Evolutionary conservation across 345 rosid species (phyloP), one percentile per base, ranked within the genome.

Genomic region (Jatropha curcas): DNA sequence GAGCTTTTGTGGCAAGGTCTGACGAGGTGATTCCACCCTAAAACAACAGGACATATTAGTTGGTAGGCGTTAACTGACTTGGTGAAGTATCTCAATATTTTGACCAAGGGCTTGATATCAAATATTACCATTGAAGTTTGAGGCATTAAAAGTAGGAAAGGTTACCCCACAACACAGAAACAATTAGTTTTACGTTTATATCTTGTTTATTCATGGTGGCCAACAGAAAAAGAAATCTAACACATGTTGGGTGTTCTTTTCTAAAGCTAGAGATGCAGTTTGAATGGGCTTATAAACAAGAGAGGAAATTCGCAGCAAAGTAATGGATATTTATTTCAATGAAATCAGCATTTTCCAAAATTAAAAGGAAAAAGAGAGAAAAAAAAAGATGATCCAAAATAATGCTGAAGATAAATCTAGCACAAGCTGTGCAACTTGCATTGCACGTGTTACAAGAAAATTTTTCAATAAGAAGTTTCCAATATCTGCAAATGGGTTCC

Each of bases 11-110:
- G 48, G 97, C 98, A n/a, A 88, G 89, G 83, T 94, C 98, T 41
- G 98, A 94, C 67, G 98, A 94, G 25, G 98, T 94, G 60, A 92
- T 94, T 75, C 98, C 98, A 71, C 98, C 98, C 97, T 93, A 65
- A 37, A 83, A 48, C 71, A 81, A 74, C 33, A 71, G 73, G 39
- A 9, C 51, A 37, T 8, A 34, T 24, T 35, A 62, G 9, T 17
- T 39, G 28, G 25, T 56, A 25, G 24, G 20, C 8, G 31, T 55
- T 22, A 59, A 39, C 37, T 20, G 22, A 28, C 35, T n/a, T 45
- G 34, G 22, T 27, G 20, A 48, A 66, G 56, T 66, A 25, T 30
- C 48, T 66, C 17, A n/a, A 67, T 16, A 20, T 1, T 63, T 39
- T 24, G 17, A 63, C 2, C 19, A 9, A 11, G 48, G 55, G 22